These are phyloP conservation scores for Xylariaceae sp. DNA, from an alignment of 2,329 filamentous ascomycete genomes.

Conservation along the genomic window DNA sequence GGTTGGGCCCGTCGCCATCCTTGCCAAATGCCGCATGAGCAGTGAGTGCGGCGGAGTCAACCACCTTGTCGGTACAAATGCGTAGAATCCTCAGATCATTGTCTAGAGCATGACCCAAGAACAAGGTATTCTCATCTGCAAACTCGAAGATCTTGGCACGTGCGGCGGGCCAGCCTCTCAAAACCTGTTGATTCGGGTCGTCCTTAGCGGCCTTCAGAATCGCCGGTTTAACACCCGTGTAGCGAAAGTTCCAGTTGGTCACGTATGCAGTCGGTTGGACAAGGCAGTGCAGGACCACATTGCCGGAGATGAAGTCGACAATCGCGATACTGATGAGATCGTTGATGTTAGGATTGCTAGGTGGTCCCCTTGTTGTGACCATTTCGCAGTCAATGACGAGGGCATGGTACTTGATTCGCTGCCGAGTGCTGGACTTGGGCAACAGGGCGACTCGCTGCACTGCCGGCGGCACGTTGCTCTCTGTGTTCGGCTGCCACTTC, in stretches of 20 bases:
- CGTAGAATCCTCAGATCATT: conserved; percentile 42
- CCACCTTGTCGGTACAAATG: conserved; percentile 38
- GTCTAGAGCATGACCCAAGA: conserved; percentile 45
- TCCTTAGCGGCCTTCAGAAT: conserved; percentile 31
- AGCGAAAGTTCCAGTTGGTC: conserved; percentile 35
- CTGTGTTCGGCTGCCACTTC: not conserved
- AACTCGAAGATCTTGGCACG: conserved; percentile 38
- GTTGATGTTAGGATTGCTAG: conserved; percentile 15
- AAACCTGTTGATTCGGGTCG: conserved; percentile 13
- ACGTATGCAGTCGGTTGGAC: conserved; percentile 33
- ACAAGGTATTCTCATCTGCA: conserved; percentile 41
- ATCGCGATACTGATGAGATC: conserved; percentile 25
- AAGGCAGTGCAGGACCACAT: conserved; percentile 40
- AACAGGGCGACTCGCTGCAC: conserved; percentile 1
- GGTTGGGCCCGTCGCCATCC: conserved; percentile 1
- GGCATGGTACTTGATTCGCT: conserved; percentile 24
- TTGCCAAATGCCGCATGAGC: conserved; percentile 31
- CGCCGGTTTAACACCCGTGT: conserved; percentile 35
- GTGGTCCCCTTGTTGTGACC: conserved; percentile 26
- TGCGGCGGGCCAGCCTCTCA: conserved; percentile 41
- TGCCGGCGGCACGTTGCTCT: not conserved
- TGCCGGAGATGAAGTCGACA: conserved; percentile 44
- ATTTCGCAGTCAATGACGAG: conserved; percentile 48
- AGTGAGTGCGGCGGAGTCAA: conserved; percentile 43
- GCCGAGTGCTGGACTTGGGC: not conserved